Evolutionary conservation across 805 yeast genomes (phyloP).

Genomic region (Saccharomyces eubayanus): DNA sequence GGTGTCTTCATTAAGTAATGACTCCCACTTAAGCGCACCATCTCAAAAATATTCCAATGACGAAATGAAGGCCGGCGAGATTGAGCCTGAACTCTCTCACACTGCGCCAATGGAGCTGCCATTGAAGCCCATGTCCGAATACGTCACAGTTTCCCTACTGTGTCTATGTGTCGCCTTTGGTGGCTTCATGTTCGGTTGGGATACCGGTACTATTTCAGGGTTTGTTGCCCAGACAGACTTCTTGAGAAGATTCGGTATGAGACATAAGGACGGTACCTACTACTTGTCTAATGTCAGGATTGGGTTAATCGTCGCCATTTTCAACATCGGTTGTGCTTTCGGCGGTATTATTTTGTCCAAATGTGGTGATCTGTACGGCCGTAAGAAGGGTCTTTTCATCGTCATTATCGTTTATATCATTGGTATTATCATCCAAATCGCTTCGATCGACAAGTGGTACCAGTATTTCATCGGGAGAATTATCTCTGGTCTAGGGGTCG

Average conservation of each 20-base stretch:
- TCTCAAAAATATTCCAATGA: slow-evolving; percentile 21
- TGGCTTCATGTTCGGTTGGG: slow-evolving; percentile 55
- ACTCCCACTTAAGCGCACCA: slow-evolving; percentile 17
- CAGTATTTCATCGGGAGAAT: slow-evolving; percentile 59
- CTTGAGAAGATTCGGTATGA: slow-evolving; percentile 46
- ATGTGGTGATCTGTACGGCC: slow-evolving; percentile 50
- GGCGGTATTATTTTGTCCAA: slow-evolving; percentile 56
- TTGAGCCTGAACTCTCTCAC: neutral
- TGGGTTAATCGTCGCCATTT: slow-evolving; percentile 49
- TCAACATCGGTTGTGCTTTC: slow-evolving; percentile 62
- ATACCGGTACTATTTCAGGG: slow-evolving; percentile 68
- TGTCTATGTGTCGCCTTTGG: slow-evolving; percentile 13
- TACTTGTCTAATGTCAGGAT: slow-evolving; percentile 39
- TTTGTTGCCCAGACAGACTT: slow-evolving; percentile 52
- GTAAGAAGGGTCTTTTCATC: slow-evolving; percentile 47
- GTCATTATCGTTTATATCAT: slow-evolving; percentile 50
- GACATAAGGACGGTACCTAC: slow-evolving; percentile 35
- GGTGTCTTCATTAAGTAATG: neutral
- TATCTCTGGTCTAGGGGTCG: slow-evolving; percentile 69
- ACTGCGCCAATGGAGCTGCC: slow-evolving; percentile 4
- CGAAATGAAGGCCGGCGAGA: slow-evolving; percentile 11
- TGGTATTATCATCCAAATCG: slow-evolving; percentile 54
- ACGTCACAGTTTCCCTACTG: slow-evolving; percentile 22
- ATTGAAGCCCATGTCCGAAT: slow-evolving; percentile 25
- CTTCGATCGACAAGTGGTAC: slow-evolving; percentile 46